A percentile compares a stretch with the other conserved stretches of the same genome.
Conservation (phyloP, 108 stramenopile genomes). For the Skeletonema grethae region DNA sequence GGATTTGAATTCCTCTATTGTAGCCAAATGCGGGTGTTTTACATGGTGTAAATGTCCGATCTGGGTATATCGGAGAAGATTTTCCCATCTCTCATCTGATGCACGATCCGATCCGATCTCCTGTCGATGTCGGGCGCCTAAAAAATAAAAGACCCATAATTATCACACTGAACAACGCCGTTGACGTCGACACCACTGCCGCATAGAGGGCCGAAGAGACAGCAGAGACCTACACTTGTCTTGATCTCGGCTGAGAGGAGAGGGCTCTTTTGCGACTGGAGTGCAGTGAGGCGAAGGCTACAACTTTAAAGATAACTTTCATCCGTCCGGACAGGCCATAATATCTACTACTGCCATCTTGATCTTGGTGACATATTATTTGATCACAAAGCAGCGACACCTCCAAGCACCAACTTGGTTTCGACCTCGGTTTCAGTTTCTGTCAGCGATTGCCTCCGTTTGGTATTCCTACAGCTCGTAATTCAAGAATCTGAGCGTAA, state of each 20-base stretch:
- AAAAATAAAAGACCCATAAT: too few relatives aligned
- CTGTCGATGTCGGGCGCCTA: too few relatives aligned
- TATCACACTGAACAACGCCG: too few relatives aligned
- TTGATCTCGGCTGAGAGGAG: neutral
- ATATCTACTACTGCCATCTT: neutral
- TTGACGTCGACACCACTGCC: neutral
- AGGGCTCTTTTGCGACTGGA: neutral
- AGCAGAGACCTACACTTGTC: neutral
- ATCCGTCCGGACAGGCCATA: neutral
- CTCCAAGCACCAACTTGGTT: neutral
- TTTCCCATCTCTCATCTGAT: too few relatives aligned
- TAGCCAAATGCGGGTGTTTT: too few relatives aligned
- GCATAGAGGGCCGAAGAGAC: neutral
- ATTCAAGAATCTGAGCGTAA: neutral
- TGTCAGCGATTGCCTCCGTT: constrained; percentile 4
- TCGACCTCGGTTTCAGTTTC: neutral
- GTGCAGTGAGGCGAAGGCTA: neutral
- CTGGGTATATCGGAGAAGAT: too few relatives aligned
- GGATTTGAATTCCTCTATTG: too few relatives aligned
- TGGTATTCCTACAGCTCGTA: neutral
- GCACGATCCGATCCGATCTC: too few relatives aligned
- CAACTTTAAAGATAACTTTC: neutral
- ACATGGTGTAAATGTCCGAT: too few relatives aligned
- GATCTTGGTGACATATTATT: neutral
- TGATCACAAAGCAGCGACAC: neutral